Evolutionary conservation across 2,329 filamentous ascomycete species (phyloP), one percentile per base, ranked within the genome.

Genomic region (Sporothrix phasma): DNA sequence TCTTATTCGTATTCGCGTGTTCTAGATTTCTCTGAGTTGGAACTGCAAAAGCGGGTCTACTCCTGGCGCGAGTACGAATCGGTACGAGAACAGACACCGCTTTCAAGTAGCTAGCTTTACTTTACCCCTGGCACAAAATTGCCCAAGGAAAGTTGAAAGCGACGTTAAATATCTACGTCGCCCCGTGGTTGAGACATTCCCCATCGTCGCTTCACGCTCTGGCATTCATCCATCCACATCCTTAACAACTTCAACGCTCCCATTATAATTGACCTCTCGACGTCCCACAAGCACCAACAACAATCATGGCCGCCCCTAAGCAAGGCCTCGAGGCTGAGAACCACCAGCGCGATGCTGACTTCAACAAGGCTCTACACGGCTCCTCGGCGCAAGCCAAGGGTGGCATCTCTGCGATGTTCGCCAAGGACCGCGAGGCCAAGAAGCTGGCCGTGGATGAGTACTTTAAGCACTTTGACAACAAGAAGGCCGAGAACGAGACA

Each of bases 331-430:
- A 96, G 82, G 79, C 81, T 72, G 90, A 96, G 79, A 86, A 96
- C 75, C 88, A 92, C 76, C 74, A 78, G 73, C 90, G 92, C 71
- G 92, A 96, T 88, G 90, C 90, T 68, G 88, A 84, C 70, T 96
- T 96, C 83, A 92, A 90, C 82, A 89, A 91, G 79, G 90, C 86
- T 69, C 81, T 96, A 80, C 92, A 97, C 77, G 90, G 83, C 72
- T 76, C 75, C 67, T 91, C 90, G 62, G 81, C 90, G 59, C 77
- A 86, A 73, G 84, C 85, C 51, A 78, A 81, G 64, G 89, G 88
- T 72, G 90, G 90, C 69, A 84, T 97, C 71, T 79, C 84, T 70
- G 90, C 93, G 71, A 92, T 97, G 86, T 80, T 96, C 72, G 81
- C 82, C 74, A 99, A 99, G 80, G 88, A 94, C 75, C 79, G 67